phyloP scores from a whole-genome alignment of 169 alveolate genomes.

The Cryptosporidium parvum region DNA sequence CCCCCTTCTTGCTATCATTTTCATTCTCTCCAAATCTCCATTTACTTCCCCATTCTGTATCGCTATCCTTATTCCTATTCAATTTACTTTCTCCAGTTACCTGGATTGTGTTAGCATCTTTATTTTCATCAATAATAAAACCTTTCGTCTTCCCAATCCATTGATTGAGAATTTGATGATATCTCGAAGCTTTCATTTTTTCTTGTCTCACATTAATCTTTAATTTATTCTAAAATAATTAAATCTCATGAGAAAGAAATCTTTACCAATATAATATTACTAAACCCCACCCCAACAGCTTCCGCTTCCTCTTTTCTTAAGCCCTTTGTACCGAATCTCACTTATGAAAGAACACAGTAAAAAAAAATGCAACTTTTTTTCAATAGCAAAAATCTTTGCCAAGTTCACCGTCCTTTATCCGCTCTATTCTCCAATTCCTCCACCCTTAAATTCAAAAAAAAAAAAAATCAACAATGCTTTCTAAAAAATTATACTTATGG shows the following conservation, averaged over 20 bases:
- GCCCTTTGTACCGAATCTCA: not conserved
- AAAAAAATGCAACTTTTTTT: not conserved
- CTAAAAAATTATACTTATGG: not conserved
- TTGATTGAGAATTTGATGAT: slow-evolving; percentile 16
- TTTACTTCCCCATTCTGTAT: not conserved
- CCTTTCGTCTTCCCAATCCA: slow-evolving; percentile 26
- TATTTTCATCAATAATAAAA: not conserved
- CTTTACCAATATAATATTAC: not conserved
- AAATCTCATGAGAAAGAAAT: not conserved
- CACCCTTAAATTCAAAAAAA: not conserved
- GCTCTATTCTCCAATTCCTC: not conserved
- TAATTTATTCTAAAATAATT: too few relatives aligned
- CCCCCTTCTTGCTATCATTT: not conserved
- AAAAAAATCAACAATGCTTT: not conserved
- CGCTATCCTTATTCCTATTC: not conserved
- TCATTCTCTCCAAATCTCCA: not conserved
- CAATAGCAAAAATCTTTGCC: too few relatives aligned
- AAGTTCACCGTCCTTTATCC: not conserved
- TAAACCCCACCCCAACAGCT: not conserved
- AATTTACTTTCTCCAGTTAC: slow-evolving; percentile 3
- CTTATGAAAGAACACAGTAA: too few relatives aligned
- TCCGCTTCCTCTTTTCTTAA: not conserved
- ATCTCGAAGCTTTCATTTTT: slow-evolving; percentile 9
- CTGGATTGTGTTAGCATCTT: not conserved
- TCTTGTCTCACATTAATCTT: not conserved